A percentile compares a stretch with the other conserved stretches of the same genome.
These are phyloP conservation scores for Cetraspora pellucida DNA, from an alignment of 192 early-diverging fungal genomes.

Conservation along the genomic window DNA sequence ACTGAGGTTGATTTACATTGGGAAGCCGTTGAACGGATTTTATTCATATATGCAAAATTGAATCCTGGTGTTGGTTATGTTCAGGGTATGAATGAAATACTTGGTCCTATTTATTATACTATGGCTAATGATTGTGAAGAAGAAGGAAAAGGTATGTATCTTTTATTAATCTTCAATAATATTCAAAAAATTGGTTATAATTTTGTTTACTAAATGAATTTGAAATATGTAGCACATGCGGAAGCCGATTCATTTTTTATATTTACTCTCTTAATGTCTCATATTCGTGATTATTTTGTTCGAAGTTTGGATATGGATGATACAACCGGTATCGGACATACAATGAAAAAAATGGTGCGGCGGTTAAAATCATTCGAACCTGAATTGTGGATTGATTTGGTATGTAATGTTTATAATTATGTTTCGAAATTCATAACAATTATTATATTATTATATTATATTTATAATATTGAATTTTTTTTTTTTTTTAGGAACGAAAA, in stretches of 20 bases:
- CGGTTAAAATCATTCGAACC: constrained; percentile 57
- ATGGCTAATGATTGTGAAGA: constrained; percentile 62
- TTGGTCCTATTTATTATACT: constrained; percentile 81
- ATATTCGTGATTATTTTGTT: constrained; percentile 81
- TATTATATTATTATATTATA: not conserved
- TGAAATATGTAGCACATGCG: constrained; percentile 56
- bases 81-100: constrained; percentile 89
- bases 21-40: constrained; percentile 75
- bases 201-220: not conserved
- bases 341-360: constrained; percentile 60
- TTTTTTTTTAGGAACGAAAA: constrained; percentile 45
- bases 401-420: not conserved
- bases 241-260: constrained; percentile 83
- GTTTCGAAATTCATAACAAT: not conserved
- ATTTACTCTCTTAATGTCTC: constrained; percentile 70
- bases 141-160: constrained; percentile 41
- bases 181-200: not conserved
- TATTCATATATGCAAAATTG: constrained; percentile 79
- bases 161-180: too few species aligned
- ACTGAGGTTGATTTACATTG: constrained; percentile 66
- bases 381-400: constrained; percentile 64
- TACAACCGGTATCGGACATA: constrained; percentile 61
- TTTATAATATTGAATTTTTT: too few species aligned
- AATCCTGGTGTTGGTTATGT: constrained; percentile 83
- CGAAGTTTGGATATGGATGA: constrained; percentile 65